Evolutionary conservation across 2,329 filamentous ascomycete species (phyloP).

Genomic region (Canariomyces notabilis): DNA sequence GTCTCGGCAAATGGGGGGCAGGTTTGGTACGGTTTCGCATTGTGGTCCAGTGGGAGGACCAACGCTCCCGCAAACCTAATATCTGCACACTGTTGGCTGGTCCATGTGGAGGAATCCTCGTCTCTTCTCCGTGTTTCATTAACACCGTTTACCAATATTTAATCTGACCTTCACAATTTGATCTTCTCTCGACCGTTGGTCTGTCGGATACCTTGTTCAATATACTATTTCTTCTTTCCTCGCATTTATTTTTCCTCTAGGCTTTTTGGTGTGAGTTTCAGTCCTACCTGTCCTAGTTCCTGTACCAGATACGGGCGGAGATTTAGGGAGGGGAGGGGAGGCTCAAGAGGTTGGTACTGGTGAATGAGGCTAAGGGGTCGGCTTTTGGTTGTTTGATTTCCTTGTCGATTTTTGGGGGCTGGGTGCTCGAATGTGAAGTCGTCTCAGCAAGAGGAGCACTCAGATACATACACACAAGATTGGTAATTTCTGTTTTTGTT

Average conservation of each 20-base stretch:
- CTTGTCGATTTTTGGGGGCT: slow-evolving; percentile 6
- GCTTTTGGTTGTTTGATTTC: not conserved
- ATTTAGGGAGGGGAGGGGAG: slow-evolving; percentile 14
- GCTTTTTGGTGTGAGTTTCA: slow-evolving; percentile 19
- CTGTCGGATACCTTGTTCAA: slow-evolving; percentile 29
- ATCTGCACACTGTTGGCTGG: slow-evolving; percentile 48
- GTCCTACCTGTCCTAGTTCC: slow-evolving; percentile 23
- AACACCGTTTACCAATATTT: slow-evolving; percentile 18
- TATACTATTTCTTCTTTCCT: slow-evolving; percentile 29
- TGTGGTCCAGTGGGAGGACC: slow-evolving; percentile 31
- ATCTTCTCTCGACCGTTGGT: slow-evolving; percentile 14
- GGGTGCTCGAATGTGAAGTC: slow-evolving; percentile 1
- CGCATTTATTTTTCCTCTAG: slow-evolving; percentile 24
- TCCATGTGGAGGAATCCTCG: slow-evolving; percentile 40
- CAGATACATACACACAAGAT: not conserved
- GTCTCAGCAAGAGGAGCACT: not conserved
- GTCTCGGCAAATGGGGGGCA: slow-evolving; percentile 42
- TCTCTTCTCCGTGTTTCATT: slow-evolving; percentile 23
- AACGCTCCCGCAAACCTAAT: slow-evolving; percentile 39
- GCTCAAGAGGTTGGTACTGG: slow-evolving; percentile 6
- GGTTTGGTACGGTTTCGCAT: slow-evolving; percentile 36
- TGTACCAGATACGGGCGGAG: slow-evolving; percentile 26
- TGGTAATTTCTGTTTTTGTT: not conserved
- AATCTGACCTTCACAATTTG: slow-evolving; percentile 26
- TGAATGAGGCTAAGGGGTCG: slow-evolving; percentile 7